These are phyloP conservation scores for Mucor irregularis DNA, from an alignment of 371 early-diverging fungal genomes.

Conservation along the genomic window DNA sequence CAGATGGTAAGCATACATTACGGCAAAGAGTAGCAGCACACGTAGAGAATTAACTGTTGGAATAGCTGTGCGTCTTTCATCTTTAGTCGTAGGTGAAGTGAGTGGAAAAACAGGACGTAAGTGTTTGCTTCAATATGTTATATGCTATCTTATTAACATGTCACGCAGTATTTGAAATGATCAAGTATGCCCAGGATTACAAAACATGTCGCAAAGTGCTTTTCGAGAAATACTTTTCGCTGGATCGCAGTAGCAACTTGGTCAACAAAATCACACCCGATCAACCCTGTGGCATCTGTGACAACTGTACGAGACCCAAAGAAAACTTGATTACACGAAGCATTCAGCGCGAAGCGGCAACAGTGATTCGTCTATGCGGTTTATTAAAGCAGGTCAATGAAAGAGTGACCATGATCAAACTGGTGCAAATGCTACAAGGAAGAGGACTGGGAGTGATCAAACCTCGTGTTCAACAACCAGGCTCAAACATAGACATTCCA, in stretches of 20 bases:
- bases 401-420: conserved; percentile 54
- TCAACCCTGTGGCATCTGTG: conserved; percentile 51
- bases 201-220: conserved; percentile 65
- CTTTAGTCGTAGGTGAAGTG: conserved; percentile 64
- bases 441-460: conserved; percentile 38
- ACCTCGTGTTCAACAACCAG: conserved; percentile 30
- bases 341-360: conserved; percentile 33
- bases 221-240: conserved; percentile 64
- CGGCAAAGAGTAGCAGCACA: too few relatives aligned
- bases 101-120: conserved; percentile 60
- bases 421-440: conserved; percentile 52
- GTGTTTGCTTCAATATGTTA: background rate
- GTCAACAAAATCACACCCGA: conserved; percentile 40
- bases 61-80: conserved; percentile 57
- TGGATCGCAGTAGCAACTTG: conserved; percentile 24
- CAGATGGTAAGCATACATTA: conserved; percentile 46
- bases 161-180: conserved; percentile 58
- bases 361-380: conserved; percentile 49
- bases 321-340: conserved; percentile 28
- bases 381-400: conserved; percentile 35
- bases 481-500: conserved; percentile 33
- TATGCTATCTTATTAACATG: background rate
- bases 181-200: conserved; percentile 66
- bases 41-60: too few relatives aligned
- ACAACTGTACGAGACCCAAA: conserved; percentile 44